Conservation (phyloP, 2,329 filamentous ascomycete species). For the Fusarium veterinarium region DNA sequence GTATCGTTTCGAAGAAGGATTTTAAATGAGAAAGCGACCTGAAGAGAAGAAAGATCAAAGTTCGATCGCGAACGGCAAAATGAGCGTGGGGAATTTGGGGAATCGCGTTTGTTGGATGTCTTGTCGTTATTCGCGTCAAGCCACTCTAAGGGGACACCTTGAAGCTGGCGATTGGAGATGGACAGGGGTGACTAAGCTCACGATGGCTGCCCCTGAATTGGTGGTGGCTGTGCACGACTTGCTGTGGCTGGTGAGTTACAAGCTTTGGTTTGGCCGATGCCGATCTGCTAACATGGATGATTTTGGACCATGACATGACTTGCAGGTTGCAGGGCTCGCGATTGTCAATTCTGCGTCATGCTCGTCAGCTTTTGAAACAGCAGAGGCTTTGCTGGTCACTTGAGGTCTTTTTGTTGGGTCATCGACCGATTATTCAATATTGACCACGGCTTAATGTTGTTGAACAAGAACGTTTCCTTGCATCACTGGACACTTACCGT, state of each 20-base stretch:
- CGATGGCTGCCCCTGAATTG: slow-evolving; percentile 39
- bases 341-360: slow-evolving; percentile 25
- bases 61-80: slow-evolving; percentile 35
- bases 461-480: not conserved
- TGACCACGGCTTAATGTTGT: not conserved
- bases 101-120: slow-evolving; percentile 35
- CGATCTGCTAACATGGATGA: slow-evolving; percentile 25
- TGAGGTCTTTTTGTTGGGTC: not conserved
- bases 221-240: slow-evolving; percentile 25
- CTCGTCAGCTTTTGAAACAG: slow-evolving; percentile 11
- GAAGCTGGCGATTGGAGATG: slow-evolving; percentile 29
- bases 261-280: slow-evolving; percentile 13
- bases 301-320: slow-evolving; percentile 17
- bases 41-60: not conserved
- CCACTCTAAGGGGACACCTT: slow-evolving; percentile 45
- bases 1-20: slow-evolving; percentile 8
- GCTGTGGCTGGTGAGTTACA: slow-evolving; percentile 20
- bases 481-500: not conserved
- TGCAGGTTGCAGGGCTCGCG: slow-evolving; percentile 22
- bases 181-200: slow-evolving; percentile 33
- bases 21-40: not conserved
- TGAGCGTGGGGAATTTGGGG: slow-evolving; percentile 41
- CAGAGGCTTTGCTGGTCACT: not conserved
- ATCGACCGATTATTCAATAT: not conserved
- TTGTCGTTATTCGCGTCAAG: slow-evolving; percentile 39